Conservation (phyloP, 768 basidiomycete species). For the Russula earlei region DNA sequence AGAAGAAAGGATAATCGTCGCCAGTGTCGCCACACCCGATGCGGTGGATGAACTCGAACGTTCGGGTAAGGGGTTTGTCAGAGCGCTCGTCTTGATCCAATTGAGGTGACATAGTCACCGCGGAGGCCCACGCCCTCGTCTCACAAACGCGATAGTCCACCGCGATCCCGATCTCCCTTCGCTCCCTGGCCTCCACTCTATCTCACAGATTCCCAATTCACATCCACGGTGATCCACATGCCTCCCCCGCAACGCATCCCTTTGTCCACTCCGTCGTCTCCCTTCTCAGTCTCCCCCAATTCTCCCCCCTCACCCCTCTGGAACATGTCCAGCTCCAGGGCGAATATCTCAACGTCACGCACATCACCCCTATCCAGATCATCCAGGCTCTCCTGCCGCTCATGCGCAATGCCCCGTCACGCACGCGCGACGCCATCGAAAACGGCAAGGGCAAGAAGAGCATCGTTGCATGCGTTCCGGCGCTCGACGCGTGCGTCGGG, state of each 20-base stretch:
- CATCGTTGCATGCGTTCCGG: constrained; percentile 68
- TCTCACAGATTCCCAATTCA: no score
- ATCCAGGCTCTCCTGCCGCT: no score
- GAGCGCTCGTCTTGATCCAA: constrained; percentile 76
- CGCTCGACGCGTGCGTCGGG: constrained; percentile 61
- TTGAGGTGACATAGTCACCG: constrained; percentile 39
- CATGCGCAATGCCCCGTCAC: no score
- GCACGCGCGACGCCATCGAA: constrained; percentile 35
- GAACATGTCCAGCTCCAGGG: no score
- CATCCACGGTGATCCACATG: no score
- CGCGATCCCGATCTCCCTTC: no score
- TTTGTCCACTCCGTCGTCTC: constrained; percentile 75
- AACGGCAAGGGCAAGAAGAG: constrained; percentile 33
- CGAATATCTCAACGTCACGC: no score
- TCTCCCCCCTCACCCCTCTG: no score
- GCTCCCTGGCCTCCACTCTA: no score
- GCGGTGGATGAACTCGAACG: no score
- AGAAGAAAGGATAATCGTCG: constrained; percentile 75
- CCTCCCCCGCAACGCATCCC: constrained; percentile 51
- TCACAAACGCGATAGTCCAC: no score
- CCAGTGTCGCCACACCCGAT: constrained; percentile 61
- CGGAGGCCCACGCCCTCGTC: constrained; percentile 59
- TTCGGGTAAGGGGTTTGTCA: constrained; percentile 63
- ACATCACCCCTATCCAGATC: no score
- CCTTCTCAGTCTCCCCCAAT: constrained; percentile 56